Evolutionary conservation across 169 alveolate species (phyloP).

Genomic region (Amoebophrya sp.): DNA sequence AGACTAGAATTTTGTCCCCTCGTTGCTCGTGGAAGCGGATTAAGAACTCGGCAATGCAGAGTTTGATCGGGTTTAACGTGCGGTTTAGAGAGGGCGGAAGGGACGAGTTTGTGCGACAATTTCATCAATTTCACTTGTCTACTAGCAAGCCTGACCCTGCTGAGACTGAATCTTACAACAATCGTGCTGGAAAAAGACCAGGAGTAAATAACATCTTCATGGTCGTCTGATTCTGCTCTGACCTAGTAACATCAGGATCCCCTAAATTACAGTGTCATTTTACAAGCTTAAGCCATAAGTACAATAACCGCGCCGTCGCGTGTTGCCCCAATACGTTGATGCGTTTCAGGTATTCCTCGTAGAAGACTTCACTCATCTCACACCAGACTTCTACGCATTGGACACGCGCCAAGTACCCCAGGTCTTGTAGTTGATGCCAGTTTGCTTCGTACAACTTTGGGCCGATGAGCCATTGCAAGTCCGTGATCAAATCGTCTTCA

Average conservation of each 20-base stretch:
- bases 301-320: slow-evolving; percentile 19
- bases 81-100: no score
- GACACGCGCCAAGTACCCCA: slow-evolving; percentile 94
- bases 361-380: slow-evolving; percentile 94
- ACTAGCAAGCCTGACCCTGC: no score
- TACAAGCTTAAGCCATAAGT: no score
- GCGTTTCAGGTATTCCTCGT: slow-evolving; percentile 79
- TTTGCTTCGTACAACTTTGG: slow-evolving; percentile 99
- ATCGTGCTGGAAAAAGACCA: no score
- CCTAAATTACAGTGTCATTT: no score
- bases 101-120: no score
- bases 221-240: no score
- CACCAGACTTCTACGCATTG: slow-evolving; percentile 97
- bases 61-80: slow-evolving; percentile 89
- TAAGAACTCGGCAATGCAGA: slow-evolving; percentile 87
- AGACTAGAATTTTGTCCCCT: slow-evolving; percentile 95
- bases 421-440: slow-evolving; percentile 93
- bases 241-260: no score
- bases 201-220: no score
- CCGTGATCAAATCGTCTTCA: slow-evolving; percentile 92
- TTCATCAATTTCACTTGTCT: no score
- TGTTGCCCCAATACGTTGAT: background rate
- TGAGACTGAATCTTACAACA: no score
- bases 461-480: slow-evolving; percentile 96
- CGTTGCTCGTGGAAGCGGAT: slow-evolving; percentile 89